Percentiles rank a stretch among this genome's conserved stretches.
Conservation (phyloP, 2,329 filamentous ascomycete genomes). For the Nemania bipapillata region DNA sequence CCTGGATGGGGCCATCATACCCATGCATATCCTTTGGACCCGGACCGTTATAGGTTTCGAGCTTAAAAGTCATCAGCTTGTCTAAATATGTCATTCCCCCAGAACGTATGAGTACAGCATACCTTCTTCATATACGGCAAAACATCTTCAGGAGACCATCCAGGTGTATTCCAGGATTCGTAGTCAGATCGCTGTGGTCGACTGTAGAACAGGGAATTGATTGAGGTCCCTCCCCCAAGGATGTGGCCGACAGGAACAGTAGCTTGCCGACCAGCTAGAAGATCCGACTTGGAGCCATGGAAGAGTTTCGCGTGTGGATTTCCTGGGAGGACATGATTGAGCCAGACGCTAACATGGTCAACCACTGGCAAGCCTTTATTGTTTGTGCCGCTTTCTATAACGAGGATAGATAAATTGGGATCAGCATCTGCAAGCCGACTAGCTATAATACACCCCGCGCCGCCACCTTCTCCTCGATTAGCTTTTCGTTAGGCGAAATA, state of each 20-base stretch:
- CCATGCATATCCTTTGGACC: constrained; percentile 60
- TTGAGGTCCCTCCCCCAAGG: constrained; percentile 65
- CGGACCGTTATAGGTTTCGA: constrained; percentile 50
- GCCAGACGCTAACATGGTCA: constrained; percentile 61
- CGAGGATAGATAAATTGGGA: constrained; percentile 39
- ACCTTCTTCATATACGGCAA: constrained; percentile 64
- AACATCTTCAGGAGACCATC: constrained; percentile 53
- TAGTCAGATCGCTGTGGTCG: constrained; percentile 52
- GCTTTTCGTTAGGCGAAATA: too few relatives aligned
- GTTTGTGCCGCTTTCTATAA: constrained; percentile 40
- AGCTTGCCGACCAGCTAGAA: constrained; percentile 59
- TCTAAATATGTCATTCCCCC: too few relatives aligned
- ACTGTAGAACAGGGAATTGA: constrained; percentile 61
- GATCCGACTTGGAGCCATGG: constrained; percentile 49
- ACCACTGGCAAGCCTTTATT: constrained; percentile 34
- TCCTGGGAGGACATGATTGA: constrained; percentile 58
- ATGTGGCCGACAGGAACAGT: constrained; percentile 57
- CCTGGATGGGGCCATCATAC: constrained; percentile 59
- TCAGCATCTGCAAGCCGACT: constrained; percentile 40
- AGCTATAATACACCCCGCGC: constrained; percentile 40
- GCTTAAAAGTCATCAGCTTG: too few relatives aligned
- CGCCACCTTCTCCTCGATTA: too few relatives aligned
- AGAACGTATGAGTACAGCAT: too few relatives aligned
- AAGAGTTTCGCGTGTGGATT: constrained; percentile 63
- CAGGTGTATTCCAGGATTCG: constrained; percentile 49